Percentiles rank a stretch among this genome's conserved stretches.
Conservation (phyloP, 768 basidiomycete genomes). For the Termitomyces heimii region DNA sequence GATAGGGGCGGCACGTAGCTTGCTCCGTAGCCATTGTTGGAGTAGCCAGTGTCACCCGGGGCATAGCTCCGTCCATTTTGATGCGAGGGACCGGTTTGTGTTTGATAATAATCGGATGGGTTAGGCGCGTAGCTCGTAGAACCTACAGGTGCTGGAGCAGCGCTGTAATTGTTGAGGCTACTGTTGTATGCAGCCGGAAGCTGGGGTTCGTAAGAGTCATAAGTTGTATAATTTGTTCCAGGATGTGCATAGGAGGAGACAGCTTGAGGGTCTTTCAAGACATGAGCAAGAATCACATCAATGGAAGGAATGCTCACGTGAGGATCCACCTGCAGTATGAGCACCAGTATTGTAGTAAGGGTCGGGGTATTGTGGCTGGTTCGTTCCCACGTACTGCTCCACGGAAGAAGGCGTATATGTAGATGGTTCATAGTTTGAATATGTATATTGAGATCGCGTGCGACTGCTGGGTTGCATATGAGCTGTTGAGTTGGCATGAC, state of each 20-base stretch:
- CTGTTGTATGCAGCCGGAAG: constrained; percentile 9
- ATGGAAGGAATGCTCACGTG: constrained; percentile 37
- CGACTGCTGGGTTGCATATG: constrained; percentile 17
- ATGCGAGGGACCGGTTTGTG: constrained; percentile 14
- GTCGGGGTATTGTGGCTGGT: constrained; percentile 29
- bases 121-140: constrained; percentile 16
- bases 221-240: constrained; percentile 37
- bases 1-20: constrained; percentile 33
- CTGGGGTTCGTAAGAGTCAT: constrained; percentile 42
- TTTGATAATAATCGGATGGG: constrained; percentile 32
- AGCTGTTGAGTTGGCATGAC: constrained; percentile 8
- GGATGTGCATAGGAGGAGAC: constrained; percentile 44
- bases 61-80: constrained; percentile 49
- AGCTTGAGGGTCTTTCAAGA: constrained; percentile 47
- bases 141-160: constrained; percentile 21
- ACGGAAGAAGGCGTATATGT: constrained; percentile 23
- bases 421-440: constrained; percentile 19
- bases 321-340: constrained; percentile 41
- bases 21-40: constrained; percentile 22
- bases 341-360: constrained; percentile 23
- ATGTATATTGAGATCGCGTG: constrained; percentile 20
- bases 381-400: constrained; percentile 27
- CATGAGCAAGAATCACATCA: constrained; percentile 1
- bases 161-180: constrained; percentile 18
- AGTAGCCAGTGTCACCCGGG: constrained; percentile 50